Conservation (phyloP, 2,329 filamentous ascomycete genomes). For the Stagonosporopsis vannaccii region DNA sequence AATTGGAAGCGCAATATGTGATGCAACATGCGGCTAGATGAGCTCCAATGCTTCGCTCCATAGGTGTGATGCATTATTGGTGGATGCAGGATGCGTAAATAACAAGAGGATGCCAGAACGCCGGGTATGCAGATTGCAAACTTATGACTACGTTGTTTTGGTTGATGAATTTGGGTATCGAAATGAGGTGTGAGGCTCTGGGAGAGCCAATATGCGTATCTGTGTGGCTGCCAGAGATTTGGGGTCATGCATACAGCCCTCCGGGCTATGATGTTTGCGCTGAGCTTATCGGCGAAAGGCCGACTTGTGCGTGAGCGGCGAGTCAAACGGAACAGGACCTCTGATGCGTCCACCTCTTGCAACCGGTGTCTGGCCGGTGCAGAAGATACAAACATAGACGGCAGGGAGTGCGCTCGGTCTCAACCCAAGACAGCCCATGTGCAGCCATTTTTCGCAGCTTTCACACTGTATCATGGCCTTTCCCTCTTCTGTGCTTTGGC, state of each 20-base stretch:
- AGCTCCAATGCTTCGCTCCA: slow-evolving; percentile 1
- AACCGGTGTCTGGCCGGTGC: slow-evolving; percentile 47
- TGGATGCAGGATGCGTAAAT: slow-evolving; percentile 3
- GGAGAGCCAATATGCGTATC: not conserved
- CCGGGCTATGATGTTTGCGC: not conserved
- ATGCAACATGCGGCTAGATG: slow-evolving; percentile 3
- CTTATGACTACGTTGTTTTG: not conserved
- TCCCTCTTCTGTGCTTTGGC: slow-evolving; percentile 61
- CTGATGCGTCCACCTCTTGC: slow-evolving; percentile 44
- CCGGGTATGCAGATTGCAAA: slow-evolving; percentile 7
- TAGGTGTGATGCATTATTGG: not conserved
- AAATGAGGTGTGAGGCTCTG: not conserved
- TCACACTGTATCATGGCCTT: slow-evolving; percentile 69
- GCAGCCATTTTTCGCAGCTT: slow-evolving; percentile 69
- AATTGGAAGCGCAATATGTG: not conserved
- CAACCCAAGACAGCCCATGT: slow-evolving; percentile 65
- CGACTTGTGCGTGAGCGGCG: slow-evolving; percentile 43
- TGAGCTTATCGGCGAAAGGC: slow-evolving; percentile 33
- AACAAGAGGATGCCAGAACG: slow-evolving; percentile 1
- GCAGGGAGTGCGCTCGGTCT: slow-evolving; percentile 55
- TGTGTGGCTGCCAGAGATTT: not conserved
- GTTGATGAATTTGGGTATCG: not conserved
- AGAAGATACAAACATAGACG: slow-evolving; percentile 51
- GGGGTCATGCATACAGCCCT: not conserved
- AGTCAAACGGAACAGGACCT: slow-evolving; percentile 37